Evolutionary conservation across 1,284 basidiomycete genomes (phyloP), one percentile per base, ranked within the genome.

Genomic region (Naganishia albida): DNA sequence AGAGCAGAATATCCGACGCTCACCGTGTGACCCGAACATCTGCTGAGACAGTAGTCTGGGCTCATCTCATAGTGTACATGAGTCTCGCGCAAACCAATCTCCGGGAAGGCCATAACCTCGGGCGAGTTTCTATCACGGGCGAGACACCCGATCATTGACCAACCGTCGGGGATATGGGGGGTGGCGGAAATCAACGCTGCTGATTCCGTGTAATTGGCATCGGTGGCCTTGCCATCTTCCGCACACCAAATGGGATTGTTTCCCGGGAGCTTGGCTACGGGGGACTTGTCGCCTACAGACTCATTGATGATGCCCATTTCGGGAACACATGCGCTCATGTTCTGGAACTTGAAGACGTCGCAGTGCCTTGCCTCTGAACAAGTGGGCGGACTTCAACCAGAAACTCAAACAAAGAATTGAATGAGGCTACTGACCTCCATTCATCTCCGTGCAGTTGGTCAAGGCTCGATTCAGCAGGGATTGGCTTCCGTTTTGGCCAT

Each of bases 211-310:
- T 65, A 65, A 8, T 39, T 44, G 8, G 42, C 39, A 43, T 52
- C 43, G 13, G 53, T 54, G 16, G 64, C 49, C 50, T 65, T 65
- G 6, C 39, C 56, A 16, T 39, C 42, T n/a, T 56, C 48, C 16
- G 56, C 64, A 25, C 48, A 52, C 64, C 64, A 65, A 3, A 59
- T 55, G 1, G 64, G 49, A 34, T 65, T 65, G 64, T 65, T 60
- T 13, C 64, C 64, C 4, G 64, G 64, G 8, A 65, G 28, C 48
- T 56, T 59, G n/a, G 39, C 39, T 7, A 65, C 38, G 10, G 56
- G 55, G 8, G 16, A 16, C 12, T 43, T 52, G 12, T 51, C 48
- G 10, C 64, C 64, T 13, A 60, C 25, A 28, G 43, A n/a, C 39
- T 65, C 46, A 16, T 51, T 42, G 23, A 62, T 20, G 16, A 62